Base-by-base conservation (phyloP, 2,329 filamentous ascomycete genomes). In the Penicillium palitans region DNA sequence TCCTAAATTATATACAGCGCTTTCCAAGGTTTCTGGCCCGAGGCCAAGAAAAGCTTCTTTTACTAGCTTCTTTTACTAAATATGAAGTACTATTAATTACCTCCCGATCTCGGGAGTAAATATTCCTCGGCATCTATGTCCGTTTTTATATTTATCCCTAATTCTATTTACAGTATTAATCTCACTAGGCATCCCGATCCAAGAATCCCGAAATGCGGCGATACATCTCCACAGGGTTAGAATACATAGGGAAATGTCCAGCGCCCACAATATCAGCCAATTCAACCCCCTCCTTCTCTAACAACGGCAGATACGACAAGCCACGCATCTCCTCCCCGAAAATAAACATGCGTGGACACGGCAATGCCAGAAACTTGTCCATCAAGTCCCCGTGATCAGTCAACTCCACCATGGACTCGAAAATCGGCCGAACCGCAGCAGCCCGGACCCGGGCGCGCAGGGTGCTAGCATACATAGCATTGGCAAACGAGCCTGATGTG, bases 181-280 rank as follows among this genome's bases (percentile, higher is more conserved):
- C 10, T 5, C 8, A 33, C 15, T 42, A 19, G 27, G 27, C 31
- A 27, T 13, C n/a, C 17, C 37, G 33, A 52, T 58, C 42, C 35
- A 67, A 58, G 33, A 70, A 68, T 0, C 7, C 48, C 15, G 57
- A 51, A 46, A 70, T 66, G 31, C 56, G 58, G 4, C 59, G 52
- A 54, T 62, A 66, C 66, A 68, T 70, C 47, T 68, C 67, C 24
- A 66, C 51, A n/a, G 66, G 68, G 31, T 69, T 68, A 3, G 67
- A 66, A 59, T 68, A 70, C 68, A 69, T 69, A 4, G 66, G 67
- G 35, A 68, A 69, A 63, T 69, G 65, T 4, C 66, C 67, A 57
- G 60, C 61, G 12, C 57, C 52, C 19, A 52, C 21, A 40, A 69
- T 69, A 48, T 64, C 44, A 13, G 65, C 67, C 57, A 70, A 55